Percentiles rank a stretch among this genome's conserved stretches.
These are phyloP conservation scores for Bjerkandera adusta DNA, from an alignment of 1,284 basidiomycete genomes.

Conservation along the genomic window DNA sequence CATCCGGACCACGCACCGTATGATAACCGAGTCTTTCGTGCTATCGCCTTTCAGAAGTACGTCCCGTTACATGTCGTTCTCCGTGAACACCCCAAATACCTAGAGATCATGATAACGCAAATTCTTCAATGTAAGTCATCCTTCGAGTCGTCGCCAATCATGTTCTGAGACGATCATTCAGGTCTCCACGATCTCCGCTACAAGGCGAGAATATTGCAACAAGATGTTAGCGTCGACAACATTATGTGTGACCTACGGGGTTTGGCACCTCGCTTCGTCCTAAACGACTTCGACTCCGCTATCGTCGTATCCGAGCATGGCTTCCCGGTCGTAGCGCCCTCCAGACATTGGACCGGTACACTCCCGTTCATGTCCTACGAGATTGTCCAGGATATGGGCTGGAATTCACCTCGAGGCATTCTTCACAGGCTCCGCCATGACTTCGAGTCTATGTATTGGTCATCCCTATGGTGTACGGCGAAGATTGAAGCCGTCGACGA, in stretches of 20 bases:
- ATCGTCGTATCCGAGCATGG: background rate
- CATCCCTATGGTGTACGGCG: no score
- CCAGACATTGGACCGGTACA: constrained; percentile 12
- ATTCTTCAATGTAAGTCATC: constrained; percentile 13
- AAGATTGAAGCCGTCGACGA: no score
- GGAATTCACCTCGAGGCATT: no score
- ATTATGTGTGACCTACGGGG: constrained; percentile 13
- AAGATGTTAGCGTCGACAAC: constrained; percentile 15
- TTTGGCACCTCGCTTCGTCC: constrained; percentile 6
- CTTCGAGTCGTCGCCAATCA: no score
- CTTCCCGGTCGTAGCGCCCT: background rate
- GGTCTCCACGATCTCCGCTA: constrained; percentile 11
- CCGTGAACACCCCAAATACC: background rate
- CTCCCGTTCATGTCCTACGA: constrained; percentile 16
- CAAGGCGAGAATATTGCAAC: constrained; percentile 12
- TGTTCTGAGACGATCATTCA: constrained; percentile 5
- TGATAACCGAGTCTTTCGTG: constrained; percentile 8
- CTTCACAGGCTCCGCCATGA: no score
- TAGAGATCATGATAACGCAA: constrained; percentile 11
- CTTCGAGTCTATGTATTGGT: no score
- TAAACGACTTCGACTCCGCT: constrained; percentile 15
- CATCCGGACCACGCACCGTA: no score
- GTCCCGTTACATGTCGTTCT: constrained; percentile 2
- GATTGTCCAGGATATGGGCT: constrained; percentile 3
- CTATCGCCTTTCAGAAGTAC: constrained; percentile 10